These are phyloP conservation scores for Pseudotsuga menziesii DNA, from an alignment of 75 land plant species.

Conservation along the genomic window DNA sequence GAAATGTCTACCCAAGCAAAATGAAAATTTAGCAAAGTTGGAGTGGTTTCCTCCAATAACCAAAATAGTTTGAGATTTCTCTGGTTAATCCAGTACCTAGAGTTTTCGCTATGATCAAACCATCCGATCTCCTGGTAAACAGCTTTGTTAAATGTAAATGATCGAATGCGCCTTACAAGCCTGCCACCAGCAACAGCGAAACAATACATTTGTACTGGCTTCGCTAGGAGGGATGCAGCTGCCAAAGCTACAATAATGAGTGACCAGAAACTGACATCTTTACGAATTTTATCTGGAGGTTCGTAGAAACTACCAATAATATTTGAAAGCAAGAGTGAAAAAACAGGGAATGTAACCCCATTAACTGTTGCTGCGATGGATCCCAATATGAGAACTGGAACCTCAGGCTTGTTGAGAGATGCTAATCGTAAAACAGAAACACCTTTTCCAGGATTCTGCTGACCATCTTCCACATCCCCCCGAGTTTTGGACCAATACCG, in stretches of 20 bases:
- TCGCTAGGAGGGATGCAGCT: constrained; percentile 20
- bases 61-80: neutral
- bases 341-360: constrained; percentile 55
- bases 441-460: constrained; percentile 5
- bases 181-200: constrained; percentile 71
- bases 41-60: neutral
- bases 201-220: constrained; percentile 40
- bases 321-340: constrained; percentile 49
- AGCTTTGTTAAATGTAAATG: constrained; percentile 59
- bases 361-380: constrained; percentile 36
- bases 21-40: neutral
- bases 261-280: constrained; percentile 57
- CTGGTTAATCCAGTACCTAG: constrained; percentile 50
- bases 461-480: constrained; percentile 6
- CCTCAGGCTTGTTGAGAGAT: constrained; percentile 67
- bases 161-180: constrained; percentile 53
- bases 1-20: neutral
- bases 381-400: constrained; percentile 59
- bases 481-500: too few species aligned
- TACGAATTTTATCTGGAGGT: constrained; percentile 39
- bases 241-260: constrained; percentile 45
- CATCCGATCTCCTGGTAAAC: constrained; percentile 74
- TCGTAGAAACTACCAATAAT: constrained; percentile 49
- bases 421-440: constrained; percentile 66
- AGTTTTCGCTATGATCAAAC: constrained; percentile 72